These are phyloP conservation scores for Fraxinus floribunda DNA, from an alignment of 305 asterid genomes.

Conservation along the genomic window DNA sequence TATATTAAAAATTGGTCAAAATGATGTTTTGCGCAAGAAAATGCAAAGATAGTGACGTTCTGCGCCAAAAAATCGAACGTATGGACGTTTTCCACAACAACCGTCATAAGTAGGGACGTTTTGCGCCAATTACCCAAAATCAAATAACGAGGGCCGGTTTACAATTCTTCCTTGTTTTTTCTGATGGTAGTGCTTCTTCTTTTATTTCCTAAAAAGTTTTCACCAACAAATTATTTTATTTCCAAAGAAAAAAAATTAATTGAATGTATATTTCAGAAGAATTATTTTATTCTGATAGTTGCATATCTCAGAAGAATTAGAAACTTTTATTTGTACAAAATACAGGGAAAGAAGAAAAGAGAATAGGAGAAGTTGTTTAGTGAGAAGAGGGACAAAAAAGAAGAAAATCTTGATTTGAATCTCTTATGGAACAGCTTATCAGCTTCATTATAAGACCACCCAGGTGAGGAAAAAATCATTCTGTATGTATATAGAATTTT, in stretches of 20 bases:
- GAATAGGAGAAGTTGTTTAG: neutral
- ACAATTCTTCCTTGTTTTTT: constrained; percentile 15
- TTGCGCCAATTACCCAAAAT: too few relatives aligned
- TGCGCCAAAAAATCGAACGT: too few relatives aligned
- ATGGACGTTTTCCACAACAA: too few relatives aligned
- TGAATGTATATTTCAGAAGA: neutral
- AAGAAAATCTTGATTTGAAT: constrained; percentile 40
- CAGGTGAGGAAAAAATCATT: constrained; percentile 51
- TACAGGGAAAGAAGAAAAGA: neutral
- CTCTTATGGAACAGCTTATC: constrained; percentile 84
- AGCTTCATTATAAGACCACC: constrained; percentile 98
- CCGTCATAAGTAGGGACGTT: too few relatives aligned
- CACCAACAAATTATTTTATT: neutral
- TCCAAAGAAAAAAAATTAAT: neutral
- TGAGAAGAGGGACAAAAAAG: constrained; percentile 6
- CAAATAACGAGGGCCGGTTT: constrained; percentile 24
- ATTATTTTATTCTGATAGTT: neutral
- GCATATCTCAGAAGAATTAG: constrained; percentile 1
- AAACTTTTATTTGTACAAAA: constrained; percentile 18
- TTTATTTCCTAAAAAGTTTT: constrained; percentile 11
- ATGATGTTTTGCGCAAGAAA: too few relatives aligned
- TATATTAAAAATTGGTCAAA: too few relatives aligned
- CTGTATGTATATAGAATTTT: neutral
- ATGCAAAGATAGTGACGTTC: too few relatives aligned
- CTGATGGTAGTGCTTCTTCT: constrained; percentile 19